Conservation (phyloP, 495 filamentous ascomycete species). For the Bryoglossum gracile region DNA sequence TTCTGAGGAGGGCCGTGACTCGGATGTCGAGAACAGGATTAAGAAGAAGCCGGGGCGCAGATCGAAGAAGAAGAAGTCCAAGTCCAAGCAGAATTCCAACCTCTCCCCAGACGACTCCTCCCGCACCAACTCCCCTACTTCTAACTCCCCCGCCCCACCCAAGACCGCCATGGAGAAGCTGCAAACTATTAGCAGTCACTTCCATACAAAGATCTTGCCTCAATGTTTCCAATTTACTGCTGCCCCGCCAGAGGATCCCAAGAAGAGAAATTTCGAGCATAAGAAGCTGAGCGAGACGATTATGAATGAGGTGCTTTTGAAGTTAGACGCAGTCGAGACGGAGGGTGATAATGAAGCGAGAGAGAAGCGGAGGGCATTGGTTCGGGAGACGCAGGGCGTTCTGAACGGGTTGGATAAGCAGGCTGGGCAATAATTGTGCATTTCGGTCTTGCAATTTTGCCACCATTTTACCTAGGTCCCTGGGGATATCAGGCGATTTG, state of each 20-base stretch:
- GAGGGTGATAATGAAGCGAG: conserved; percentile 58
- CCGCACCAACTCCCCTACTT: conserved; percentile 22
- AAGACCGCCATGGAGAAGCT: conserved; percentile 60
- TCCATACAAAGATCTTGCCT: conserved; percentile 60
- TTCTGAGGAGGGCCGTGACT: conserved; percentile 34
- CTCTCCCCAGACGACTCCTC: conserved; percentile 19
- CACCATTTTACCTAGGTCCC: too few species aligned
- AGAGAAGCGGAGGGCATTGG: conserved; percentile 61
- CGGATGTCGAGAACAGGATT: conserved; percentile 24
- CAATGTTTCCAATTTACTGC: conserved; percentile 56
- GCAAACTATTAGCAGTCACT: conserved; percentile 57
- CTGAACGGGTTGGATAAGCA: conserved; percentile 55
- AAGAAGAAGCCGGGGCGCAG: conserved; percentile 39
- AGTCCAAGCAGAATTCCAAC: conserved; percentile 22
- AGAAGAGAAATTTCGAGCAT: conserved; percentile 69
- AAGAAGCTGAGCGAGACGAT: conserved; percentile 77
- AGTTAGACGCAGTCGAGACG: conserved; percentile 76
- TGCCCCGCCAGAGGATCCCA: conserved; percentile 59
- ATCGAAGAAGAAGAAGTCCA: conserved; percentile 38
- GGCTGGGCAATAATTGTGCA: conserved; percentile 1
- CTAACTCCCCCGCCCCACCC: conserved; percentile 28
- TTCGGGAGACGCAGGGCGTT: conserved; percentile 62
- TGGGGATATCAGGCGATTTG: too few species aligned
- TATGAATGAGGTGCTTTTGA: conserved; percentile 73
- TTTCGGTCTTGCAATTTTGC: too few species aligned